These are phyloP conservation scores for Pleurotus giganteus DNA, from an alignment of 768 basidiomycete species.

Conservation along the genomic window DNA sequence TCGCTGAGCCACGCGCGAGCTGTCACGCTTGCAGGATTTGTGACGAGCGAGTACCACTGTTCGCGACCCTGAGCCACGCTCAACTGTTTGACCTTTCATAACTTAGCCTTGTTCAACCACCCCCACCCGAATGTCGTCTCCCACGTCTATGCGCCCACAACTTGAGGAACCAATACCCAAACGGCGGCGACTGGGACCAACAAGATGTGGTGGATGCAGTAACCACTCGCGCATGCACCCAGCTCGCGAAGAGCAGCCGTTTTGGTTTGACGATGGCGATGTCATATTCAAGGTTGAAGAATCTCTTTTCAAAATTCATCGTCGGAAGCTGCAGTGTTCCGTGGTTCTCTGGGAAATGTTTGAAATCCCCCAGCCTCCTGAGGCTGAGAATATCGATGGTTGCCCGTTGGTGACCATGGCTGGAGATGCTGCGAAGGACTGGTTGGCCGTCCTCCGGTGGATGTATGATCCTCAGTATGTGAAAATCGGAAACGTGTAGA, in stretches of 20 bases:
- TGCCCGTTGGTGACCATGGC: constrained; percentile 26
- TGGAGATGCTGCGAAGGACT: constrained; percentile 23
- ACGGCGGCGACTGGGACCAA: not conserved
- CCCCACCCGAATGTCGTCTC: not conserved
- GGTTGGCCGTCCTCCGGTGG: constrained; percentile 27
- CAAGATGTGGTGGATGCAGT: not conserved
- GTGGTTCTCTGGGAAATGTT: constrained; percentile 35
- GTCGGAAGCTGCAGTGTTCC: constrained; percentile 17
- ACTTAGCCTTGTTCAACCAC: no score
- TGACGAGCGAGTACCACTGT: not conserved
- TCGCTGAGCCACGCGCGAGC: no score
- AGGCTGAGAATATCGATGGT: constrained; percentile 27
- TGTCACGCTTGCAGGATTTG: no score
- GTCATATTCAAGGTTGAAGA: constrained; percentile 27
- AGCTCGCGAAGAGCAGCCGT: not conserved
- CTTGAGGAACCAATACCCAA: not conserved
- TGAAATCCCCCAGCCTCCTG: constrained; percentile 27
- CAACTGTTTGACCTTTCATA: no score
- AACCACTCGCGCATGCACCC: not conserved
- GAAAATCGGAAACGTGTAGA: not conserved
- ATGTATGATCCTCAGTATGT: constrained; percentile 32
- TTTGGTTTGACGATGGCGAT: constrained; percentile 35
- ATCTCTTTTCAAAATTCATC: constrained; percentile 25
- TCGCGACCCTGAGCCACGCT: not conserved
- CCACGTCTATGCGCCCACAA: not conserved